phyloP scores from a whole-genome alignment of 2,329 filamentous ascomycete genomes.

The Ascochyta clinopodiicola region DNA sequence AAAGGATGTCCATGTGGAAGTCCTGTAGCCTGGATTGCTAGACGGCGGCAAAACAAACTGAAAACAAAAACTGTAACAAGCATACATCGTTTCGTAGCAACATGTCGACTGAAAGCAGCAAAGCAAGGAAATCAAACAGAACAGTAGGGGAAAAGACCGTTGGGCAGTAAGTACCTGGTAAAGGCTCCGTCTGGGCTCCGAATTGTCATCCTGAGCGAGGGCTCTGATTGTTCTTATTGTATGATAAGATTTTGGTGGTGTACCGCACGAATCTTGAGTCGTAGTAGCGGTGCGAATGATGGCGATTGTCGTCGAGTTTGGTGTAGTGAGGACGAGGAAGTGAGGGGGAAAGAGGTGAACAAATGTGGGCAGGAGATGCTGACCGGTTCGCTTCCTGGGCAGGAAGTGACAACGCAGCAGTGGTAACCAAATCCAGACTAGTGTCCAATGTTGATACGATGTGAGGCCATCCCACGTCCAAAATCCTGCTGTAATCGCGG shows the following conservation, averaged over 20 bases:
- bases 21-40: conserved; percentile 36
- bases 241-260: neutral
- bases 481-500: conserved; percentile 29
- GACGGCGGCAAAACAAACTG: conserved; percentile 39
- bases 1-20: conserved; percentile 25
- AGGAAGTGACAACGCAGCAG: conserved; percentile 47
- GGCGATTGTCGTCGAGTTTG: conserved; percentile 26
- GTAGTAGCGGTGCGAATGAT: conserved; percentile 13
- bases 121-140: conserved; percentile 33
- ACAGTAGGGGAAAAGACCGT: conserved; percentile 40
- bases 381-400: conserved; percentile 40
- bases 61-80: conserved; percentile 27
- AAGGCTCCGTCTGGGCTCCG: conserved; percentile 51
- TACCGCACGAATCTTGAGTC: conserved; percentile 17
- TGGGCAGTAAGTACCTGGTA: conserved; percentile 53
- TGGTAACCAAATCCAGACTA: conserved; percentile 39
- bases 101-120: conserved; percentile 30
- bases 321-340: conserved; percentile 30
- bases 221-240: conserved; percentile 40
- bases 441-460: conserved; percentile 18
- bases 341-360: conserved; percentile 36
- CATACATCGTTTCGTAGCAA: conserved; percentile 38
- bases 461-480: conserved; percentile 27
- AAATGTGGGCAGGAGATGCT: conserved; percentile 41
- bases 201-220: conserved; percentile 53